Conservation (phyloP, 441 rosid genomes). For the Euphorbia celastroides region DNA sequence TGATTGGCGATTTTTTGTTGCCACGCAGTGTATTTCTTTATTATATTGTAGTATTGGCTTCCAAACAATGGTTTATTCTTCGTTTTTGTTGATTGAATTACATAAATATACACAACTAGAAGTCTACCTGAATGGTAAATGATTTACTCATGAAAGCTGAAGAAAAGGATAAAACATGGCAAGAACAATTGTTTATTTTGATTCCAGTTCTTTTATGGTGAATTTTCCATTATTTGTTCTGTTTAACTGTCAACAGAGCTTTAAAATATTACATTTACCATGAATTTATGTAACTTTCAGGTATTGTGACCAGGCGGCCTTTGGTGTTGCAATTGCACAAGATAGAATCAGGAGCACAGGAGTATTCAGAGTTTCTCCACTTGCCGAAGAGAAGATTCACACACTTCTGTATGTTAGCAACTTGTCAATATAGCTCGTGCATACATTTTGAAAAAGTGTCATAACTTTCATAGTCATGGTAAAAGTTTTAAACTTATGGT, state of each 20-base stretch:
- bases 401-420: constrained; percentile 47
- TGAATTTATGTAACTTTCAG: constrained; percentile 26
- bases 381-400: constrained; percentile 49
- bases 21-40: not conserved
- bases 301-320: constrained; percentile 83
- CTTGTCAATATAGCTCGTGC: constrained; percentile 3
- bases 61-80: not conserved
- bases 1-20: not conserved
- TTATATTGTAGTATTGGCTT: not conserved
- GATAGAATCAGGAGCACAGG: constrained; percentile 47
- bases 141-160: not conserved
- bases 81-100: not conserved
- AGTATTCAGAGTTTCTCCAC: constrained; percentile 80
- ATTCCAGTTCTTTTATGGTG: not conserved
- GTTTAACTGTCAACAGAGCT: not conserved
- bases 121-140: not conserved
- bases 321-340: constrained; percentile 82
- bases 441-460: not conserved
- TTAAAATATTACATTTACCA: not conserved
- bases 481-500: not conserved
- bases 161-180: not conserved
- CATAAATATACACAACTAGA: not conserved
- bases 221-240: not conserved
- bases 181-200: not conserved
- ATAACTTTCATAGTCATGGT: not conserved